These are phyloP conservation scores for Trichoderma oligosporum DNA, from an alignment of 2,329 filamentous ascomycete species.

Conservation along the genomic window DNA sequence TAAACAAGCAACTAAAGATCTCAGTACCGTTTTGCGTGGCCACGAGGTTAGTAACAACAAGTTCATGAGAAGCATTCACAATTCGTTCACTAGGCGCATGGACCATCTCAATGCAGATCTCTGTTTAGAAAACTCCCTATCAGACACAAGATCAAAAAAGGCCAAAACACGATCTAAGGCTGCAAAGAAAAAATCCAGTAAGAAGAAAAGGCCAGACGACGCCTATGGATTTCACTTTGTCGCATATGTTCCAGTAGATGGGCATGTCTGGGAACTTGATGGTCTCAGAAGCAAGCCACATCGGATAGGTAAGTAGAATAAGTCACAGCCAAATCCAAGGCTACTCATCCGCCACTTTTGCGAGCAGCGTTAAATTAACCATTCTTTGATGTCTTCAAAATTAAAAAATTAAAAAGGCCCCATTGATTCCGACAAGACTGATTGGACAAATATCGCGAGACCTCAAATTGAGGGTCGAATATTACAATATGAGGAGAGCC, in stretches of 20 bases:
- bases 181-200: conserved; percentile 38
- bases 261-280: conserved; percentile 81
- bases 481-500: conserved; percentile 58
- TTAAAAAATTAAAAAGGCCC: no score
- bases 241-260: conserved; percentile 75
- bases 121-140: conserved; percentile 55
- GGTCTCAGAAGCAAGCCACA: conserved; percentile 70
- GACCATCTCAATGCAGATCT: conserved; percentile 73
- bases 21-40: conserved; percentile 71
- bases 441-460: conserved; percentile 63
- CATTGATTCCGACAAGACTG: conserved; percentile 33
- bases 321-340: not conserved
- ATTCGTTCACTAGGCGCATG: conserved; percentile 76
- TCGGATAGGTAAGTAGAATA: conserved; percentile 30
- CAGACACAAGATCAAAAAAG: conserved; percentile 33
- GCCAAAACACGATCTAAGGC: conserved; percentile 32
- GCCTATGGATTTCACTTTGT: conserved; percentile 82
- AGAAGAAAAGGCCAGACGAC: conserved; percentile 42
- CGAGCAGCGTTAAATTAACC: not conserved
- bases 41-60: conserved; percentile 69
- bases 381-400: not conserved
- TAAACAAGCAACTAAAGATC: conserved; percentile 63
- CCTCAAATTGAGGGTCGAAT: conserved; percentile 66
- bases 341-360: not conserved
- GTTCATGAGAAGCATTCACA: conserved; percentile 78